Conservation (phyloP, 108 stramenopile species). For the Fragilariopsis cylindrus region DNA sequence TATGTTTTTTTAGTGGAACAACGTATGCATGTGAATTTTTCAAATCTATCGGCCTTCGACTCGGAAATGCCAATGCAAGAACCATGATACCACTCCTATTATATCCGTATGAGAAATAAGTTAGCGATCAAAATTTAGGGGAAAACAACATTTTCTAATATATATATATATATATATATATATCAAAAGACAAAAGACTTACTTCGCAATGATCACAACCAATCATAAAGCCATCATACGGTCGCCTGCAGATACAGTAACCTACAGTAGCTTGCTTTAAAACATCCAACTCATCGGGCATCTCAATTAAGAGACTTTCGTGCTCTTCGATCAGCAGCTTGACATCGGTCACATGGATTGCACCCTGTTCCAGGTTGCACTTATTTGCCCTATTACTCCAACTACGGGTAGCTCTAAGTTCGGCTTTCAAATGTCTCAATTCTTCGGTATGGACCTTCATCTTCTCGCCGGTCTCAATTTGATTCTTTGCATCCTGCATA, state of each 20-base stretch:
- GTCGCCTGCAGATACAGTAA: slow-evolving; percentile 90
- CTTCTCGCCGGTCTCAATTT: slow-evolving; percentile 60
- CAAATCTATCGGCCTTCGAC: slow-evolving; percentile 65
- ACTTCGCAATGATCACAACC: slow-evolving; percentile 88
- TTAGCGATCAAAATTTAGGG: not conserved
- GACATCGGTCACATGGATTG: slow-evolving; percentile 38
- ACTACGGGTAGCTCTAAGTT: slow-evolving; percentile 44
- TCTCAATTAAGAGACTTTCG: slow-evolving; percentile 56
- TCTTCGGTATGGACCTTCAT: slow-evolving; percentile 58
- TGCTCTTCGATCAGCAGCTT: slow-evolving; percentile 68
- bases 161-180: not conserved
- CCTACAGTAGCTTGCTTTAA: slow-evolving; percentile 64
- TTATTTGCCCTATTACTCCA: slow-evolving; percentile 67
- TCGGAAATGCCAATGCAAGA: slow-evolving; percentile 82
- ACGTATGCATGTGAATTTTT: slow-evolving; percentile 80
- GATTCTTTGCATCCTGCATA: slow-evolving; percentile 53
- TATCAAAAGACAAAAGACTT: slow-evolving; percentile 2
- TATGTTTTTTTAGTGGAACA: slow-evolving; percentile 62
- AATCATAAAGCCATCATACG: slow-evolving; percentile 96
- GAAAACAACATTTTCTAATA: too few species aligned
- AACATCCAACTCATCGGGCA: slow-evolving; percentile 65
- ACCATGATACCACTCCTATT: slow-evolving; percentile 92
- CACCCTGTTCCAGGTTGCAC: slow-evolving; percentile 46
- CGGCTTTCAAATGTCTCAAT: slow-evolving; percentile 49
- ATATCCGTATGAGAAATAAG: not conserved